These are phyloP conservation scores for Atalantia buxifolia DNA, from an alignment of 345 rosid species.

Conservation along the genomic window DNA sequence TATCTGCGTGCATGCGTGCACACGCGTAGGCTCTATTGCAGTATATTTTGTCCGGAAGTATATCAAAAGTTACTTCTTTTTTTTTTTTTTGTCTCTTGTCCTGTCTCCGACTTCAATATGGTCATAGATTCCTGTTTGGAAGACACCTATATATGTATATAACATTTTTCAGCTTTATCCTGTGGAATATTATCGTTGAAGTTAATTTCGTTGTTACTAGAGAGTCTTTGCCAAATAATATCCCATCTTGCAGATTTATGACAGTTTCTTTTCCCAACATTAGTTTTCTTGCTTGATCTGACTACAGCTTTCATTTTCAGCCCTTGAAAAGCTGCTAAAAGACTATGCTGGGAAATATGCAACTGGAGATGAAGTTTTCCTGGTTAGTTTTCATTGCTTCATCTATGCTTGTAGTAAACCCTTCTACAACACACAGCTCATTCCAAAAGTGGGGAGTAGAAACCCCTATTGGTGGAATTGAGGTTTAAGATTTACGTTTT, in stretches of 20 bases:
- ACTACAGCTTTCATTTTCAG: constrained; percentile 32
- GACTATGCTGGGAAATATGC: constrained; percentile 70
- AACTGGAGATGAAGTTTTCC: constrained; percentile 63
- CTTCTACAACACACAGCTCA: not conserved
- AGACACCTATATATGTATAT: not conserved
- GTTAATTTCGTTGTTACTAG: not conserved
- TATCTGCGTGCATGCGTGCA: no score
- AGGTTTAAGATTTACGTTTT: not conserved
- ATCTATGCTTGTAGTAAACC: not conserved
- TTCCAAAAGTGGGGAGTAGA: not conserved
- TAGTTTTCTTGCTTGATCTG: not conserved
- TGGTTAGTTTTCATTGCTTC: constrained; percentile 47
- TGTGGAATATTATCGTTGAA: not conserved
- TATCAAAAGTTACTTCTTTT: no score
- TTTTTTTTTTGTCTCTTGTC: no score
- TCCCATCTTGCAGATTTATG: not conserved
- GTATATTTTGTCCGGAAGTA: no score
- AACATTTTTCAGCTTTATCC: no score
- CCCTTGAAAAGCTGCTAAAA: constrained; percentile 66
- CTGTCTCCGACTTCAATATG: no score
- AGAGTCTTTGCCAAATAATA: not conserved
- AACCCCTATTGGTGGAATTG: not conserved
- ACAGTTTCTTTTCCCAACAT: not conserved
- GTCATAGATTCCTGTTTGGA: no score
- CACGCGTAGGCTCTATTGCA: no score